Conservation (phyloP, 2,329 filamentous ascomycete species). For the Cordyceps cateniannulata region DNA sequence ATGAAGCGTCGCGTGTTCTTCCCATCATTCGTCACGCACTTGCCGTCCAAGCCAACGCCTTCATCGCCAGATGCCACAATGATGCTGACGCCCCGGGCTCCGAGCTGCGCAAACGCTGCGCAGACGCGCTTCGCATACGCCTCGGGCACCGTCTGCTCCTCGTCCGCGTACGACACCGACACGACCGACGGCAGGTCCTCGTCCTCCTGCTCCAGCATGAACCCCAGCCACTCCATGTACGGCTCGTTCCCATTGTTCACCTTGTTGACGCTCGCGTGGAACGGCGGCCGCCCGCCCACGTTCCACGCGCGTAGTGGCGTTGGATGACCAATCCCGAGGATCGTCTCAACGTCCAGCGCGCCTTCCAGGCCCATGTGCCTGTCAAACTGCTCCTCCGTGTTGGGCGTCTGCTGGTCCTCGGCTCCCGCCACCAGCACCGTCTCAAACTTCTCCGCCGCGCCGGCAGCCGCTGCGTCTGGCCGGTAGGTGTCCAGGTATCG, state of each 20-base stretch:
- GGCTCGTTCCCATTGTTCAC: conserved; percentile 55
- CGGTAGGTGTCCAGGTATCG: neutral
- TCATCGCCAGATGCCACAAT: conserved; percentile 55
- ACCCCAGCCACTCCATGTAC: conserved; percentile 58
- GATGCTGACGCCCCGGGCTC: conserved; percentile 55
- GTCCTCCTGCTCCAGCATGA: conserved; percentile 44
- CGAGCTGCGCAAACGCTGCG: conserved; percentile 55
- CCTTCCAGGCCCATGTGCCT: conserved; percentile 4
- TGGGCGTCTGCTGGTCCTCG: conserved; percentile 7
- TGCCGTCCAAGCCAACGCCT: conserved; percentile 5
- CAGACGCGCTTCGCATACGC: conserved; percentile 54
- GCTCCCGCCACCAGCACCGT: neutral
- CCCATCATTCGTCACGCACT: conserved; percentile 7
- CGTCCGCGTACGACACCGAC: conserved; percentile 61
- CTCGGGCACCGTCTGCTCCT: conserved; percentile 54
- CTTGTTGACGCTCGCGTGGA: conserved; percentile 12
- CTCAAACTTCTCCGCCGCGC: conserved; percentile 3
- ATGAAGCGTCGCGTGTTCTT: conserved; percentile 31
- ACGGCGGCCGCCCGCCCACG: conserved; percentile 9
- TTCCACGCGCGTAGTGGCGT: conserved; percentile 9
- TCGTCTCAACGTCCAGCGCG: conserved; percentile 6
- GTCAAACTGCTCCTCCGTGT: conserved; percentile 9
- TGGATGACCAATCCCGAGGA: conserved; percentile 9
- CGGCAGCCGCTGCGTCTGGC: neutral
- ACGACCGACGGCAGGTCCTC: conserved; percentile 52